These are phyloP conservation scores for Zymoseptoria tritici DNA, from an alignment of 2,329 filamentous ascomycete genomes.

Conservation along the genomic window DNA sequence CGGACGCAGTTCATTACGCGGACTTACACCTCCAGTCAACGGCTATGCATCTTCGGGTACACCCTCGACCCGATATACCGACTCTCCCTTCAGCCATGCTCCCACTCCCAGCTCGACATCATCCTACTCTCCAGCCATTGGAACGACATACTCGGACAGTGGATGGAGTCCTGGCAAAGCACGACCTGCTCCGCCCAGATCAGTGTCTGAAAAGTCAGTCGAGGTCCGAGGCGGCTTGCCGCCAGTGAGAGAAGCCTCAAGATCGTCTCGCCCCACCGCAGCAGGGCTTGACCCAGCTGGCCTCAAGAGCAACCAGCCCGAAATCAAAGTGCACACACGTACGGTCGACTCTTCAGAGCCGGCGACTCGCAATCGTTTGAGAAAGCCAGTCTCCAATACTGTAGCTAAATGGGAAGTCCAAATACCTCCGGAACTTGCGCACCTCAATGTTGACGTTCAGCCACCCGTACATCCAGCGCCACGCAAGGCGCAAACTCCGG, in stretches of 20 bases:
- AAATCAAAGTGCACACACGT: background rate
- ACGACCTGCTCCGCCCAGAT: background rate
- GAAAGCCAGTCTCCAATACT: conserved; percentile 4
- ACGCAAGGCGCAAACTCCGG: conserved; percentile 39
- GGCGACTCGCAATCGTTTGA: conserved; percentile 9
- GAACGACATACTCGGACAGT: conserved; percentile 30
- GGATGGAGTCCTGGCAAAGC: background rate
- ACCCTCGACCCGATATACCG: conserved; percentile 68
- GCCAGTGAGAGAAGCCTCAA: conserved; percentile 60
- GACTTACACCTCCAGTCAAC: conserved; percentile 17
- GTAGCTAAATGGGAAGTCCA: conserved; percentile 7
- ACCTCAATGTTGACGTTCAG: conserved; percentile 57
- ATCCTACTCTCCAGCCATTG: conserved; percentile 61
- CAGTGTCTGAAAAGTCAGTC: conserved; percentile 25
- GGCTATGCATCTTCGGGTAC: conserved; percentile 58
- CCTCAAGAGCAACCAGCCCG: background rate
- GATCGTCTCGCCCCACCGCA: conserved; percentile 56
- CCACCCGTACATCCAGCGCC: conserved; percentile 31
- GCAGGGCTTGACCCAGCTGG: conserved; percentile 7
- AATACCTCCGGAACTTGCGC: conserved; percentile 32
- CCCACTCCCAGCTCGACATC: conserved; percentile 73
- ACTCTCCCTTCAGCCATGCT: conserved; percentile 68
- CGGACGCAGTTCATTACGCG: conserved; percentile 9
- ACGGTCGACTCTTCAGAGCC: background rate
- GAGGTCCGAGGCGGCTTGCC: conserved; percentile 45